These are phyloP conservation scores for Brassica hybrid DNA, from an alignment of 441 rosid species.

Conservation along the genomic window DNA sequence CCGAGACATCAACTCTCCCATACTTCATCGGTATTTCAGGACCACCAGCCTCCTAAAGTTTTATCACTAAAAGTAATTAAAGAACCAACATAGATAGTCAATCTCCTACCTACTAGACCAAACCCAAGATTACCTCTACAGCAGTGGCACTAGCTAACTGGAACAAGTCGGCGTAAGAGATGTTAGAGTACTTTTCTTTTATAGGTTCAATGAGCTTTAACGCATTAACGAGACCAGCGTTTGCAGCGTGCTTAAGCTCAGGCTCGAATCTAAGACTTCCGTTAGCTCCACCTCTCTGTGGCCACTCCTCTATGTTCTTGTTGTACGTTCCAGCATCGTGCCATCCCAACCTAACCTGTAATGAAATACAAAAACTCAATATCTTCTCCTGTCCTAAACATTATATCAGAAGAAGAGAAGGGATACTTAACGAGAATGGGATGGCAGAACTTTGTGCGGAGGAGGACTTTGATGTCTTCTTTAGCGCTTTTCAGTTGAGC, in stretches of 20 bases:
- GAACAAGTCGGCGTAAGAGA: constrained; percentile 89
- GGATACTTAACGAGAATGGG: constrained; percentile 66
- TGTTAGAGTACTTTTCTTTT: constrained; percentile 78
- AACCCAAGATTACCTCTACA: constrained; percentile 53
- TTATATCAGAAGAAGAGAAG: not conserved
- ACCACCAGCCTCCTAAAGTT: constrained; percentile 97
- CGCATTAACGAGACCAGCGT: constrained; percentile 92
- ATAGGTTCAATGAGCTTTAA: constrained; percentile 75
- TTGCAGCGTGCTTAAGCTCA: constrained; percentile 93
- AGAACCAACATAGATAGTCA: too few species aligned
- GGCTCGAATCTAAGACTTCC: constrained; percentile 91
- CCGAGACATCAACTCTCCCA: constrained; percentile 81
- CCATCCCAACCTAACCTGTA: constrained; percentile 92
- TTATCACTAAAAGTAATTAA: too few species aligned
- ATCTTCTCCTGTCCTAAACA: not conserved
- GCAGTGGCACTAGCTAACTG: constrained; percentile 97
- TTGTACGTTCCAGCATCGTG: constrained; percentile 96
- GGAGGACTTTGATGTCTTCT: constrained; percentile 85
- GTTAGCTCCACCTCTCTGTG: constrained; percentile 89
- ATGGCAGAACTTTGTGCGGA: constrained; percentile 73
- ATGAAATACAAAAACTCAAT: not conserved
- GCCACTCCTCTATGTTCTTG: constrained; percentile 92
- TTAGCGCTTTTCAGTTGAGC: constrained; percentile 83
- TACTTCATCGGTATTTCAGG: constrained; percentile 91
- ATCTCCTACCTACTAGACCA: not conserved